These are phyloP conservation scores for Paramecium biaurelia DNA, from an alignment of 73 alveolate genomes.

Conservation along the genomic window DNA sequence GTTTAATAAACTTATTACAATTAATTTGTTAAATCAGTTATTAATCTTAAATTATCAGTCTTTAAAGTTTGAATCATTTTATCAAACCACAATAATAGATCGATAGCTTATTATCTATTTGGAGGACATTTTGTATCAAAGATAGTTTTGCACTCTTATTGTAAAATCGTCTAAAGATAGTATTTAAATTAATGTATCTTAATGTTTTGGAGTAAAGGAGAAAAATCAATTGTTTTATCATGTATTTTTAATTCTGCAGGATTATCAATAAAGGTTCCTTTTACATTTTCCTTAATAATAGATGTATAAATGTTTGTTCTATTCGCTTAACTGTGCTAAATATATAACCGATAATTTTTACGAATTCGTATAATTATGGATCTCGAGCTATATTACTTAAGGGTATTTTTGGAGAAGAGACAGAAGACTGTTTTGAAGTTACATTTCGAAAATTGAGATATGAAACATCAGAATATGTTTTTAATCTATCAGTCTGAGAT, in stretches of 20 bases:
- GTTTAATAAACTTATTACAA: slow-evolving; percentile 11
- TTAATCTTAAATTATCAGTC: neutral
- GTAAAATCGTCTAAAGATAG: neutral
- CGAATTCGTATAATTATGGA: slow-evolving; percentile 4
- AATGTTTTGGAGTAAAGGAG: neutral
- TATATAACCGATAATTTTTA: neutral
- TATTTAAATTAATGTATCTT: neutral
- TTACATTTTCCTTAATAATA: neutral
- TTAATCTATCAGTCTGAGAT: neutral
- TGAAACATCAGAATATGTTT: neutral
- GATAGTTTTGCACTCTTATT: neutral
- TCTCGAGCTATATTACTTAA: neutral
- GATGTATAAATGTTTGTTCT: neutral
- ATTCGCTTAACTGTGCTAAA: neutral
- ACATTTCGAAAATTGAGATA: slow-evolving; percentile 5
- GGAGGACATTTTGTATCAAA: neutral
- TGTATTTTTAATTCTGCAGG: neutral
- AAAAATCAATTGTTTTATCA: neutral
- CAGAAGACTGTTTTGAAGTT: neutral
- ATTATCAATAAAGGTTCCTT: slow-evolving; percentile 10
- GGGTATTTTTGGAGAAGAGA: slow-evolving; percentile 5
- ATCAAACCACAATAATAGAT: neutral
- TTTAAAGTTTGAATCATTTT: neutral
- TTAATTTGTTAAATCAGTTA: neutral
- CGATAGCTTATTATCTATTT: neutral